These are phyloP conservation scores for Plasmodium chabaudi DNA, from an alignment of 169 alveolate genomes.

Conservation along the genomic window DNA sequence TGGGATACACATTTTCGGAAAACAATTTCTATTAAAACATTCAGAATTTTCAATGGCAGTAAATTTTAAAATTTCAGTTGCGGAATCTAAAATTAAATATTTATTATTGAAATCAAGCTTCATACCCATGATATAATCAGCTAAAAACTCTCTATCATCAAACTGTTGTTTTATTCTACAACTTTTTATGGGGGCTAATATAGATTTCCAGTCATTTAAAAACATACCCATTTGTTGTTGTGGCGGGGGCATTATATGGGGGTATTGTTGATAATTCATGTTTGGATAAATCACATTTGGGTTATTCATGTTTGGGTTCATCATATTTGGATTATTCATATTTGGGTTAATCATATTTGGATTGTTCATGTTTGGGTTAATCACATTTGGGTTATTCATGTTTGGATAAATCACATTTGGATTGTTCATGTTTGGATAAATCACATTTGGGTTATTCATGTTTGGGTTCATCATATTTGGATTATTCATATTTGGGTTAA, in stretches of 20 bases:
- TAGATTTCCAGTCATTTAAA: conserved; percentile 54
- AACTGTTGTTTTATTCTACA: conserved; percentile 65
- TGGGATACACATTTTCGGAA: conserved; percentile 70
- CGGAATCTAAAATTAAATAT: conserved; percentile 43
- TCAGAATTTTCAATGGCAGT: conserved; percentile 53
- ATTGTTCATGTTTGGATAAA: conserved; percentile 61
- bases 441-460: conserved; percentile 16
- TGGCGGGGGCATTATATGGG: conserved; percentile 50
- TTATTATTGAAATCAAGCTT: conserved; percentile 54
- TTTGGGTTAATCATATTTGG: neutral
- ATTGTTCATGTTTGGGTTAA: neutral
- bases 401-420: too few relatives aligned
- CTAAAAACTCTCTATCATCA: conserved; percentile 69
- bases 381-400: neutral
- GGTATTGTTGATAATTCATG: conserved; percentile 35
- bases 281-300: conserved; percentile 53
- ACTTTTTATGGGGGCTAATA: conserved; percentile 43
- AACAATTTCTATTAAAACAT: conserved; percentile 46
- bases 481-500: neutral
- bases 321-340: neutral
- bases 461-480: neutral
- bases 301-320: neutral
- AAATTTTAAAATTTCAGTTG: conserved; percentile 38
- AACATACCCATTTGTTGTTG: conserved; percentile 73
- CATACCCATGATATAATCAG: conserved; percentile 42